Base-by-base conservation (phyloP, 1,284 basidiomycete species). In the Exobasidium rhododendri region DNA sequence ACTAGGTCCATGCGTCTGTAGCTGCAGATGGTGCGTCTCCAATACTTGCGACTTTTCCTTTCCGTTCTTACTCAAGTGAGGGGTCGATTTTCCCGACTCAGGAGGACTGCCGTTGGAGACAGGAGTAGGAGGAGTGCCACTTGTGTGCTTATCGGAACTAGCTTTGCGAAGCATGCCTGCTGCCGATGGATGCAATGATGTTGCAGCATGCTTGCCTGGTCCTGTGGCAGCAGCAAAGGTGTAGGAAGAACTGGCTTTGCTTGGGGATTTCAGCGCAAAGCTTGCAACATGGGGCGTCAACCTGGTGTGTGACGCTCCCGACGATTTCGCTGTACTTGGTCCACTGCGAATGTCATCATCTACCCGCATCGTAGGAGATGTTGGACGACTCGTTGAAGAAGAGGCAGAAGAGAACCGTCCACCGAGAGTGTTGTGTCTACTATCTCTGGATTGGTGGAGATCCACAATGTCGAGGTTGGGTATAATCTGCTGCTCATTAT, bases 1-100 rank as follows among this genome's bases (percentile, higher is more conserved):
- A 59, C 68, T 75, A 28, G 68, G 64, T 30, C 30, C 53, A 35
- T 79, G 76, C 0, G 75, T 75, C 44, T 75, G 66, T 14, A 79
- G 68, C 52, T 72, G 67, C 31, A 79, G 71, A 17, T 63, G 68
- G 22, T 66, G 52, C 1, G 77, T 78, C 61, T 78, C 75, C 43
- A 68, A 71, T 30, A 77, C 71, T n/a, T 32, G 44, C 2, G 54
- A 45, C 40, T 43, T 45, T 30, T 29, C 35, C 24, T 40, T 14
- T 13, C 20, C 28, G 3, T 43, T 49, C 4, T 40, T 31, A 43
- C 22, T 29, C 29, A 57, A 60, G 7, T 10, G 14, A 17, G 56
- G 56, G 24, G 61, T 45, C 43, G 57, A 58, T 26, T 20, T 28
- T 17, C 40, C 55, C 22, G 32, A 43, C 10, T 32, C n/a, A 24